Conservation (phyloP, 179 eudicot genomes). For the Sideroxylon spinosum region DNA sequence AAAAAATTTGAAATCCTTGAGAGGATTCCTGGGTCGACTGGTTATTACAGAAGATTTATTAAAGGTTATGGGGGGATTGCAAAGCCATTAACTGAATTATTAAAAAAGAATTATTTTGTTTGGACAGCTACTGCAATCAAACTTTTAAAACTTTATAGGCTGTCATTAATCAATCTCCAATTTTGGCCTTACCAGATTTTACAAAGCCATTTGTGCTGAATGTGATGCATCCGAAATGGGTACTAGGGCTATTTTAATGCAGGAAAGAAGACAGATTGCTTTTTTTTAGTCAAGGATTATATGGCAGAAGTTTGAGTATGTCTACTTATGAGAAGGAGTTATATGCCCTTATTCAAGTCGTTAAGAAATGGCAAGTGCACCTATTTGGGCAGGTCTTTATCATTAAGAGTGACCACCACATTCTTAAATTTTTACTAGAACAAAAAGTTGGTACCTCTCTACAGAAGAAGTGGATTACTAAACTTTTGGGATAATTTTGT, state of each 20-base stretch:
- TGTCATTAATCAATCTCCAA: too few relatives aligned
- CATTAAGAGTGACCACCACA: neutral
- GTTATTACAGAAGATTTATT: neutral
- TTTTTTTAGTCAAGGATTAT: too few relatives aligned
- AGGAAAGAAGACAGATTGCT: too few relatives aligned
- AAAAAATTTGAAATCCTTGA: neutral
- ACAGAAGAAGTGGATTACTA: neutral
- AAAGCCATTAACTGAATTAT: neutral
- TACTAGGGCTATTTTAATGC: too few relatives aligned
- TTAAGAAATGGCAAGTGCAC: neutral
- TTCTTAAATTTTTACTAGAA: neutral
- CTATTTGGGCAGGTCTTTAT: neutral
- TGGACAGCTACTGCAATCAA: neutral
- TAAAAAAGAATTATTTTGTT: neutral
- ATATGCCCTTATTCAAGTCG: neutral
- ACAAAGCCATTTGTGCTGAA: too few relatives aligned
- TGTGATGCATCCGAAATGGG: too few relatives aligned
- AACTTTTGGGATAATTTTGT: neutral
- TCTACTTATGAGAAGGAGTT: neutral
- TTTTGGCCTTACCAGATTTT: too few relatives aligned
- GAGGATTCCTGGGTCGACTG: neutral
- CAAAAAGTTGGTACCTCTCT: neutral
- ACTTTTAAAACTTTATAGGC: too few relatives aligned
- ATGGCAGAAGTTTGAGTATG: neutral
- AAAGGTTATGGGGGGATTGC: neutral